Conservation (phyloP, 1,284 basidiomycete species). For the Pascua guehoae region DNA sequence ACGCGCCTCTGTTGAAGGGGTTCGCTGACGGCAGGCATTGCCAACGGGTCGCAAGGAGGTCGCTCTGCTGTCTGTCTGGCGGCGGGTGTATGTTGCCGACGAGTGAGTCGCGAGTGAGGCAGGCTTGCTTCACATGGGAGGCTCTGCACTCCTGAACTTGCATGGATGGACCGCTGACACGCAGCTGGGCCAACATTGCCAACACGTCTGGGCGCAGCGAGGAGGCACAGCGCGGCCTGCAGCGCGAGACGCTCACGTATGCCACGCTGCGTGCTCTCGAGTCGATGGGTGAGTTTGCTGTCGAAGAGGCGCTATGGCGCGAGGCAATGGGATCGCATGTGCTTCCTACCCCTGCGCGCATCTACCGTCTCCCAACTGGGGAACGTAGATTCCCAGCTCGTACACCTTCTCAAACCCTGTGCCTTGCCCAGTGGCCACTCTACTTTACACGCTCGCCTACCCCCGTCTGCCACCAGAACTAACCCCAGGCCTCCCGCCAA, state of each 20-base stretch:
- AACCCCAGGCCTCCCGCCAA: slow-evolving; percentile 24
- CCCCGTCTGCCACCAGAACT: background rate
- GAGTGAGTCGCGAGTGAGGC: slow-evolving; percentile 58
- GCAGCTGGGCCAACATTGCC: slow-evolving; percentile 37
- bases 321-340: too few species aligned
- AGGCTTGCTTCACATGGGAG: too few species aligned
- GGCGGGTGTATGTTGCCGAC: slow-evolving; percentile 79
- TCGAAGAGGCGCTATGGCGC: background rate
- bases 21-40: slow-evolving; percentile 53
- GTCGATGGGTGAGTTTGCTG: slow-evolving; percentile 5
- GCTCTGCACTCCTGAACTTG: too few species aligned
- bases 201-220: slow-evolving; percentile 43
- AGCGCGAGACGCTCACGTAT: slow-evolving; percentile 33
- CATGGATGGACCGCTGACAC: background rate
- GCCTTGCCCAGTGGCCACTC: too few species aligned
- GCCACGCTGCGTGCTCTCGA: slow-evolving; percentile 28
- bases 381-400: too few species aligned
- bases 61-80: slow-evolving; percentile 73
- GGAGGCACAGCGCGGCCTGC: slow-evolving; percentile 32
- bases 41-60: slow-evolving; percentile 66
- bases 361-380: background rate
- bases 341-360: background rate
- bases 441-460: too few species aligned
- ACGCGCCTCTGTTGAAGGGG: background rate
- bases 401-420: too few species aligned